Base-by-base conservation (phyloP, 176 grass and related monocot species). In the Bonia amplexicaulis region DNA sequence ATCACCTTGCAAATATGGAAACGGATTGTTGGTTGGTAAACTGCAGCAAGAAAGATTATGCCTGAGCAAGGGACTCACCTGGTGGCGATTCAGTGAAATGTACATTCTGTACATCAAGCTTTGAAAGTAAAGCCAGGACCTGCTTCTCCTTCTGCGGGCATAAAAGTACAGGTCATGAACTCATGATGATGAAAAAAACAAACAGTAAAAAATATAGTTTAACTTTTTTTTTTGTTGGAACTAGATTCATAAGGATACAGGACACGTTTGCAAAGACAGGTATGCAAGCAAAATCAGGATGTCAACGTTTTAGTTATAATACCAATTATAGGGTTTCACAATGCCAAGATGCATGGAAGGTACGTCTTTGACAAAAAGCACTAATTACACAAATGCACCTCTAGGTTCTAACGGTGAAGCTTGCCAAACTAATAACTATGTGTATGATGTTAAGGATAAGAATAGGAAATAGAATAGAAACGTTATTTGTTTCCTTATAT, bases 111-210 rank as follows among this genome's bases (percentile, higher is more conserved):
- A 86, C 74, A 6, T 98, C 96, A 90, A 98, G 96, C 85, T 92
- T 95, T 11, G 93, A 90, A 73, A 98, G 86, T 75, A 86, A 88
- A 90, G 93, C 83, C 71, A 98, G 54, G 25, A 95, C 86, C 83
- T 94, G 89, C 66, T 96, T 98, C 88, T 95, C 96, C 79, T 79
- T 91, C 96, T 98, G 77, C 61, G 3, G n/a, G 74, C 59, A 74
- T 57, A 7, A 41, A 81, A 64, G 17, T 77, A 2, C 29, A 60
- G 14, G 8, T 57, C 47, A 64, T 57, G 54, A 22, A 58, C 54
- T 58, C 20, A 9, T 13, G 5, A 74, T 79, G 44, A 66, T 35
- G 46, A 66, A 9, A 73, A 14, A 25, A 25, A 25, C 8, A 41
- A 27, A 66, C 26, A 57, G 12, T 6, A 35, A 29, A 55, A 33